A percentile compares a stretch with the other conserved stretches of the same genome.
Conservation (phyloP, 306 rosid species). For the Morella rubra region DNA sequence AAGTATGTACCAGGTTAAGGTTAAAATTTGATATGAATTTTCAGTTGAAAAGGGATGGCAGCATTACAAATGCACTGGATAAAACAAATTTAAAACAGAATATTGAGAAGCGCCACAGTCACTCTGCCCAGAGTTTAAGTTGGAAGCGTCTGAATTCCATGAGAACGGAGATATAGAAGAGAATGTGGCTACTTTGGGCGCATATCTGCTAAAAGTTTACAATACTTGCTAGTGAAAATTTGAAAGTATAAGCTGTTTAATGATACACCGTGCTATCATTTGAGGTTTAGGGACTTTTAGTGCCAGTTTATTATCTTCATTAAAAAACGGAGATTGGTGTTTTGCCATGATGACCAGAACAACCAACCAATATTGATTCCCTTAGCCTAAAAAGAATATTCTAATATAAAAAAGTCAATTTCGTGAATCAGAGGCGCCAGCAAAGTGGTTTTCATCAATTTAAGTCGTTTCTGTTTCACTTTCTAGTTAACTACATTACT, state of each 20-base stretch:
- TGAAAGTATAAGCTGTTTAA: background rate
- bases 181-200: background rate
- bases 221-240: background rate
- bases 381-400: background rate
- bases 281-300: background rate
- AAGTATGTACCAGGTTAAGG: background rate
- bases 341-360: background rate
- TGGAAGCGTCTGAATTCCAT: background rate
- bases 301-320: background rate
- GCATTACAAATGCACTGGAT: background rate
- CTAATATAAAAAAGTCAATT: background rate
- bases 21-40: background rate
- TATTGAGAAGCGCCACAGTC: background rate
- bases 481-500: background rate
- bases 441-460: background rate
- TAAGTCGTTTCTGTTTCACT: background rate
- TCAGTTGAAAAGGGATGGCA: background rate
- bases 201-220: background rate
- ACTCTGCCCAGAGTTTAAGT: background rate
- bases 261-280: background rate
- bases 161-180: background rate
- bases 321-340: background rate
- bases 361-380: background rate
- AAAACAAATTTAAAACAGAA: background rate
- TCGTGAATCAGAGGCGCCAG: background rate